Conservation (phyloP, 768 basidiomycete genomes). For the Naganishia friedmannii region DNA sequence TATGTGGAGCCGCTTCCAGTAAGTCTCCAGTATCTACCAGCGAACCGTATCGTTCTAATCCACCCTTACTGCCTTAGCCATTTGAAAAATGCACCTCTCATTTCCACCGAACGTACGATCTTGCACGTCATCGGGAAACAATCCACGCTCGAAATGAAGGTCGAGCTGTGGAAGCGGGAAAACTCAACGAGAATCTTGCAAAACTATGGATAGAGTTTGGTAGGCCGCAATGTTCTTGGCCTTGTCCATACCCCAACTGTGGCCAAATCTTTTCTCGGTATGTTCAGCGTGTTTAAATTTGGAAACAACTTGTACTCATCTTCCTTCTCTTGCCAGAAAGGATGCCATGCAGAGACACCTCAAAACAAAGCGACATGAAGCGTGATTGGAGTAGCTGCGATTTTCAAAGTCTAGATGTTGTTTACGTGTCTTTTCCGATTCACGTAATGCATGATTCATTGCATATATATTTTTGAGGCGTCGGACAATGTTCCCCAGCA, state of each 20-base stretch:
- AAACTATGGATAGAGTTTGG: slow-evolving; percentile 33
- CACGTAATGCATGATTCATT: not conserved
- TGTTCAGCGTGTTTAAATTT: not conserved
- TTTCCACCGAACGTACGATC: slow-evolving; percentile 44
- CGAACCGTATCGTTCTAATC: not conserved
- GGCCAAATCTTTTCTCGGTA: slow-evolving; percentile 33
- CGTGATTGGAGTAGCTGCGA: too few species aligned
- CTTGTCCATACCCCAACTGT: slow-evolving; percentile 29
- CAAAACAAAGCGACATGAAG: slow-evolving; percentile 31
- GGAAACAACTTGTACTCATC: not conserved
- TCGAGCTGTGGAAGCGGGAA: slow-evolving; percentile 27
- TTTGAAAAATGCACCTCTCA: slow-evolving; percentile 24
- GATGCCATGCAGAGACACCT: slow-evolving; percentile 35
- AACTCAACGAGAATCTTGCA: slow-evolving; percentile 22
- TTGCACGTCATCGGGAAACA: slow-evolving; percentile 42
- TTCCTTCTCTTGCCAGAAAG: slow-evolving; percentile 14
- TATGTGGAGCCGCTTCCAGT: slow-evolving; percentile 33
- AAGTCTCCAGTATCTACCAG: not conserved
- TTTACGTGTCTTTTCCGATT: not conserved
- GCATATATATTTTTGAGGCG: not conserved
- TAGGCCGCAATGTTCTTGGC: slow-evolving; percentile 31
- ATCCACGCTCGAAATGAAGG: slow-evolving; percentile 41
- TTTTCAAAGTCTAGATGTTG: not conserved
- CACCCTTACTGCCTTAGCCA: slow-evolving; percentile 13
- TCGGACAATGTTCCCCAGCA: not conserved